phyloP scores from a whole-genome alignment of 1,284 basidiomycete genomes.

The Microbotryomycetes sp. region DNA sequence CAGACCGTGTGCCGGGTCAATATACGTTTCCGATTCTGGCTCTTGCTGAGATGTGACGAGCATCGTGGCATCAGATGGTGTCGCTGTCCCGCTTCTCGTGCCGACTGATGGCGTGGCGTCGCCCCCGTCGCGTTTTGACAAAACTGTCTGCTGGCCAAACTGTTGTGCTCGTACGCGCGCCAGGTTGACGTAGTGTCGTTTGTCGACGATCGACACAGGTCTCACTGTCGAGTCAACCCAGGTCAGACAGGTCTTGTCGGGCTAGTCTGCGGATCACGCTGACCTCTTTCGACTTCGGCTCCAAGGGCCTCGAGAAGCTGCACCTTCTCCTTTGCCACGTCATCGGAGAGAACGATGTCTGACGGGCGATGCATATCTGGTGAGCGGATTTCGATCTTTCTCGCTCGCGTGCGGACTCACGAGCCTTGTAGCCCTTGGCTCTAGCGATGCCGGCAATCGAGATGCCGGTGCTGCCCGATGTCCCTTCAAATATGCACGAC shows the following conservation, averaged over 20 bases:
- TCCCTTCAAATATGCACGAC: slow-evolving; percentile 94
- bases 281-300: slow-evolving; percentile 65
- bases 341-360: slow-evolving; percentile 87
- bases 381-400: background rate
- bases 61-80: background rate
- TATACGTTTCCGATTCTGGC: background rate
- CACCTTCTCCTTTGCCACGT: slow-evolving; percentile 78
- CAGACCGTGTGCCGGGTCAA: slow-evolving; percentile 38
- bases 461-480: slow-evolving; percentile 94
- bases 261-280: slow-evolving; percentile 53
- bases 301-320: slow-evolving; percentile 76
- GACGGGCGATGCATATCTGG: background rate
- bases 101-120: background rate
- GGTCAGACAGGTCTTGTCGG: background rate
- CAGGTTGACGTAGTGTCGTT: slow-evolving; percentile 67
- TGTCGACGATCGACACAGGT: slow-evolving; percentile 77
- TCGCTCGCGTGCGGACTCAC: slow-evolving; percentile 42
- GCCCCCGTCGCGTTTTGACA: background rate
- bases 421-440: slow-evolving; percentile 52
- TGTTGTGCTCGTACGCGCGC: slow-evolving; percentile 61
- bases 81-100: background rate
- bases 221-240: slow-evolving; percentile 10
- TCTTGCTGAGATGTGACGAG: background rate
- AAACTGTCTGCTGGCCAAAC: slow-evolving; percentile 51
- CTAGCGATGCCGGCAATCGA: slow-evolving; percentile 83